Conservation (phyloP, 2,329 filamentous ascomycete species). For the Penicillium decumbens region DNA sequence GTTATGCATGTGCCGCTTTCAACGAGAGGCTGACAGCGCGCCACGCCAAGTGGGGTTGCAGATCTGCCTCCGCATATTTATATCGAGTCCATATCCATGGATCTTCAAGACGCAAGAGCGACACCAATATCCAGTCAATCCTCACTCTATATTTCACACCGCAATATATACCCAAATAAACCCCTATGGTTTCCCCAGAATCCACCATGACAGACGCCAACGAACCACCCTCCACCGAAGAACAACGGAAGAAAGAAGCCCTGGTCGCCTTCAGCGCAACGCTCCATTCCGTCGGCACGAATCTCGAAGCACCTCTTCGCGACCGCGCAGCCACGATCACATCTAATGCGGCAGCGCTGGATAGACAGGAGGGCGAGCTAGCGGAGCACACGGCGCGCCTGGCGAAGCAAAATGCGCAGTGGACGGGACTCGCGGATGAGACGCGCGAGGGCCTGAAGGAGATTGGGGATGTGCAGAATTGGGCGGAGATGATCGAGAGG, state of each 20-base stretch:
- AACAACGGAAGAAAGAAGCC: constrained; percentile 41
- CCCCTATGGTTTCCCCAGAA: not conserved
- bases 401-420: constrained; percentile 51
- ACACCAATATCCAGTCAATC: not conserved
- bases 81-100: not conserved
- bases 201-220: constrained; percentile 3
- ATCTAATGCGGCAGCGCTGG: constrained; percentile 50
- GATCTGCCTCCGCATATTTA: constrained; percentile 5
- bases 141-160: not conserved
- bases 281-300: constrained; percentile 42
- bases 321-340: constrained; percentile 55
- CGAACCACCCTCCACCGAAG: constrained; percentile 7
- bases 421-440: constrained; percentile 52
- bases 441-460: constrained; percentile 56
- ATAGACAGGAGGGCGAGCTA: constrained; percentile 53
- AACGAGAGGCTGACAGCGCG: constrained; percentile 16
- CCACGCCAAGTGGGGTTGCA: constrained; percentile 19
- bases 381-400: constrained; percentile 48
- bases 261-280: constrained; percentile 44
- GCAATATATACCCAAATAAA: constrained; percentile 4
- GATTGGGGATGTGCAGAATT: constrained; percentile 62
- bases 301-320: constrained; percentile 51
- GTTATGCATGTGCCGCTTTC: not conserved
- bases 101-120: not conserved
- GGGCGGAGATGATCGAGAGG: constrained; percentile 58